Evolutionary conservation across 495 filamentous ascomycete species (phyloP).

Genomic region (Daldinia bambusicola): DNA sequence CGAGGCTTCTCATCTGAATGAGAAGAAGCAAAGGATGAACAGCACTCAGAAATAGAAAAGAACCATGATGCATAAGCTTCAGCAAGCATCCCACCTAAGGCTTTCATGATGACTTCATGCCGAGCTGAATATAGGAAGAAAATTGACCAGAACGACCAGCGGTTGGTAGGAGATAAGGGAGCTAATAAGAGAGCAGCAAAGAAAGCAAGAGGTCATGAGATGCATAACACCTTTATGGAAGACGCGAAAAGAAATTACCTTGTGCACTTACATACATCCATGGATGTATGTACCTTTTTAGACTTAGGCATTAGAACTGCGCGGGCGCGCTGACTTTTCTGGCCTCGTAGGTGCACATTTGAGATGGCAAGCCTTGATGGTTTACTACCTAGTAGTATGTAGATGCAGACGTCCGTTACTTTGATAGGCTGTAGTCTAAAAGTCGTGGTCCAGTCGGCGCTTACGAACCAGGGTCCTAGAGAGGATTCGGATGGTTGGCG

Average conservation of each 20-base stretch:
- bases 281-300: slow-evolving; percentile 31
- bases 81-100: slow-evolving; percentile 53
- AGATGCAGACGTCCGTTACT: slow-evolving; percentile 42
- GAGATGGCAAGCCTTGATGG: slow-evolving; percentile 44
- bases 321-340: slow-evolving; percentile 42
- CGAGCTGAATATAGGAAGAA: slow-evolving; percentile 25
- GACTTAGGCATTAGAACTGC: slow-evolving; percentile 45
- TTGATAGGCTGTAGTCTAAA: slow-evolving; percentile 59
- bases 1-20: slow-evolving; percentile 52
- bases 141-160: slow-evolving; percentile 48
- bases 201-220: slow-evolving; percentile 48
- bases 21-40: slow-evolving; percentile 47
- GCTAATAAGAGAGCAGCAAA: slow-evolving; percentile 30
- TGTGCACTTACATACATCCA: slow-evolving; percentile 23
- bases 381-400: slow-evolving; percentile 14
- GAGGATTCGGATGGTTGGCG: slow-evolving; percentile 60
- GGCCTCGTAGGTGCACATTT: slow-evolving; percentile 40
- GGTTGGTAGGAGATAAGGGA: slow-evolving; percentile 42
- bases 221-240: slow-evolving; percentile 41
- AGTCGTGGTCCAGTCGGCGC: slow-evolving; percentile 62
- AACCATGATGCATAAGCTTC: slow-evolving; percentile 56
- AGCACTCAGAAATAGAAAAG: slow-evolving; percentile 55
- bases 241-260: slow-evolving; percentile 39
- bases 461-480: slow-evolving; percentile 57
- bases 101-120: slow-evolving; percentile 51